Evolutionary conservation across 1,284 basidiomycete species (phyloP).

Genomic region (Albatrellus sp.): DNA sequence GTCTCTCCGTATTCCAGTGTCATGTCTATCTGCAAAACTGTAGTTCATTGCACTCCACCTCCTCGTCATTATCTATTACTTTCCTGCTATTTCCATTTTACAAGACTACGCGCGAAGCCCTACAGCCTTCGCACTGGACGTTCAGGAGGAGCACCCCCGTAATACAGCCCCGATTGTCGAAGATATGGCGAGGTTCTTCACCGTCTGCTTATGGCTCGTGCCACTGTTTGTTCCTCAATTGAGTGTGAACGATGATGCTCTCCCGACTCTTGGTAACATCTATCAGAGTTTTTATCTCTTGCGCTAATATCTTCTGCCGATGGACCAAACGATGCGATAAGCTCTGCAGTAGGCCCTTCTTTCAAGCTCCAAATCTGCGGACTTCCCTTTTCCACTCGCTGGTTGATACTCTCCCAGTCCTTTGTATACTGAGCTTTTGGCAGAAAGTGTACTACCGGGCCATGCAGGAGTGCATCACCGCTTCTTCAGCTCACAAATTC

Average conservation of each 20-base stretch:
- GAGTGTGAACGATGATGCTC: conserved; percentile 89
- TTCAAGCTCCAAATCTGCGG: conserved; percentile 10
- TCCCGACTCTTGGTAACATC: conserved; percentile 36
- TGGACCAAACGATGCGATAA: conserved; percentile 10
- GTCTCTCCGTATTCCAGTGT: no score
- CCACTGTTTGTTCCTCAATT: conserved; percentile 92
- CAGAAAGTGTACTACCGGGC: conserved; percentile 15
- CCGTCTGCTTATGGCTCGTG: conserved; percentile 84
- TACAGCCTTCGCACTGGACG: conserved; percentile 16
- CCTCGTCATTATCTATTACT: no score
- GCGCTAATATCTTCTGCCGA: not conserved
- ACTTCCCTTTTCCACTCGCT: conserved; percentile 22
- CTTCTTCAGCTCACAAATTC: conserved; percentile 15
- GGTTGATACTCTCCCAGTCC: conserved; percentile 17
- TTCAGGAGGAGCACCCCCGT: conserved; percentile 15
- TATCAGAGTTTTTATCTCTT: not conserved
- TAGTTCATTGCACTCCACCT: no score
- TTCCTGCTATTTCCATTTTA: no score
- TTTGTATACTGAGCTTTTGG: conserved; percentile 18
- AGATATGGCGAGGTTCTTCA: conserved; percentile 90
- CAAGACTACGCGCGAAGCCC: not conserved
- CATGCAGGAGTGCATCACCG: conserved; percentile 20
- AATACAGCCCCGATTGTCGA: conserved; percentile 48
- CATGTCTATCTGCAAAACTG: no score
- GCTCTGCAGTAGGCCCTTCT: conserved; percentile 13